Evolutionary conservation across 73 alveolate genomes (phyloP).

Genomic region (Tetrahymena borealis): DNA sequence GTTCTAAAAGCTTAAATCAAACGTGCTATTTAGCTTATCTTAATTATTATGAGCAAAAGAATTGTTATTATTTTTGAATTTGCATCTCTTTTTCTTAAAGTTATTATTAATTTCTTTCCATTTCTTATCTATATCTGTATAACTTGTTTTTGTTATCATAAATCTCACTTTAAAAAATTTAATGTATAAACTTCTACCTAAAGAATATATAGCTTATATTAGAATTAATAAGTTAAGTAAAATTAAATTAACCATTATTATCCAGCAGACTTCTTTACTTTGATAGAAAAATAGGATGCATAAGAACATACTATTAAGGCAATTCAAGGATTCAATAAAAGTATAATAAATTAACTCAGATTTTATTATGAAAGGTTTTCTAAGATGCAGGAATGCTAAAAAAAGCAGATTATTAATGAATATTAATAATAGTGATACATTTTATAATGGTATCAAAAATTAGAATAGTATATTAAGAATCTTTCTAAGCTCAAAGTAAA

Average conservation of each 20-base stretch:
- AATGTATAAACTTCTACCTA: background rate
- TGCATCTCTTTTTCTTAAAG: background rate
- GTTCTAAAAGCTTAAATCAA: background rate
- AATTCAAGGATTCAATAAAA: background rate
- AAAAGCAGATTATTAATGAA: background rate
- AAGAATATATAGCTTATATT: background rate
- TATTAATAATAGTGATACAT: background rate
- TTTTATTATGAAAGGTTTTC: background rate
- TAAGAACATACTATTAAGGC: background rate
- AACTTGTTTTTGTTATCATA: background rate
- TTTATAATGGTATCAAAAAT: background rate
- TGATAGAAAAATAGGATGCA: background rate
- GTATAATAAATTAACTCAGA: background rate
- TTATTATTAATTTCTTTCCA: background rate
- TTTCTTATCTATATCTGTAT: background rate
- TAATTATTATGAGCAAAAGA: background rate
- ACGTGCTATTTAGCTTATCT: background rate
- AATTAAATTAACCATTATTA: background rate
- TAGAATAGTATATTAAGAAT: background rate
- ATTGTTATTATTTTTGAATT: background rate
- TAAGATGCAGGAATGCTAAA: background rate
- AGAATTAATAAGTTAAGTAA: background rate
- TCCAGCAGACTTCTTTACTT: background rate
- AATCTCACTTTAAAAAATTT: background rate
- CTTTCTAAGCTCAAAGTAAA: background rate